Percentiles rank a stretch among this genome's conserved stretches.
Conservation (phyloP, 805 yeast species). For the Candida yuanshanica region DNA sequence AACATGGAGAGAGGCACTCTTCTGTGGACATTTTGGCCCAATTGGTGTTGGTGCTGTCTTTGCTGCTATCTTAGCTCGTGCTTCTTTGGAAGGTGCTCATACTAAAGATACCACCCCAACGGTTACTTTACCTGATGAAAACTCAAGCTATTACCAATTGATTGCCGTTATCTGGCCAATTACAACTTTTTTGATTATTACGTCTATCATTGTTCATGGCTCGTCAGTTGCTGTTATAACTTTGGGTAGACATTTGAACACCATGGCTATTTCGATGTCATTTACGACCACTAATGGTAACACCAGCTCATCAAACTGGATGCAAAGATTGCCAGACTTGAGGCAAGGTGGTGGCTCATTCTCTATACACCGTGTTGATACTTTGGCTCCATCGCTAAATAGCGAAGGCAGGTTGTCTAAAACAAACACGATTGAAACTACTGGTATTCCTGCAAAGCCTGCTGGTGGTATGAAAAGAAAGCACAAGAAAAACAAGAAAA, state of each 20-base stretch:
- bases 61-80: slow-evolving; percentile 74
- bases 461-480: slow-evolving; percentile 69
- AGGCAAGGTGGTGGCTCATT: slow-evolving; percentile 57
- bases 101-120: slow-evolving; percentile 54
- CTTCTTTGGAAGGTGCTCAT: slow-evolving; percentile 53
- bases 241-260: slow-evolving; percentile 75
- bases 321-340: slow-evolving; percentile 76
- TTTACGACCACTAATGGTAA: slow-evolving; percentile 63
- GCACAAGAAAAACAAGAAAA: slow-evolving; percentile 28
- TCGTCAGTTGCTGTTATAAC: slow-evolving; percentile 69
- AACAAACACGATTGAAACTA: slow-evolving; percentile 48
- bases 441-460: slow-evolving; percentile 60
- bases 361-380: slow-evolving; percentile 79
- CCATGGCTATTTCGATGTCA: slow-evolving; percentile 89
- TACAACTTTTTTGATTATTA: slow-evolving; percentile 69
- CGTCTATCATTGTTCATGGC: slow-evolving; percentile 87
- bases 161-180: slow-evolving; percentile 76
- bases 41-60: slow-evolving; percentile 93
- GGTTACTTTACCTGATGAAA: slow-evolving; percentile 38
- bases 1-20: slow-evolving; percentile 89
- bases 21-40: slow-evolving; percentile 95
- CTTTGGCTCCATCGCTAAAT: slow-evolving; percentile 36
- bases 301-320: slow-evolving; percentile 62
- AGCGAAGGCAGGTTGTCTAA: slow-evolving; percentile 23
- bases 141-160: slow-evolving; percentile 49